Percentiles rank a stretch among this genome's conserved stretches.
Conservation (phyloP, 2,329 filamentous ascomycete genomes). For the Macrophomina tecta region DNA sequence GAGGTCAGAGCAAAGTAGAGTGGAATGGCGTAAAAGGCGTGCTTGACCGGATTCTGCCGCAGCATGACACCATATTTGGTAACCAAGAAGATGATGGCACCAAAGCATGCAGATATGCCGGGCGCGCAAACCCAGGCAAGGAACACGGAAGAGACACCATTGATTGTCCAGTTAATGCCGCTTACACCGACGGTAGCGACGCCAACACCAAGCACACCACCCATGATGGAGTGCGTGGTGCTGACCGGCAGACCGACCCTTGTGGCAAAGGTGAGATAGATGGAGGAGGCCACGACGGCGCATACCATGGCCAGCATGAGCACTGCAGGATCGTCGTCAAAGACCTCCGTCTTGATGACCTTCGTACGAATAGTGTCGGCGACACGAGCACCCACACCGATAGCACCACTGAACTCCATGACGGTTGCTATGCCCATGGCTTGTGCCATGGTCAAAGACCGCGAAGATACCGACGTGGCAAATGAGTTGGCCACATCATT, state of each 20-base stretch:
- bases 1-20: constrained; percentile 64
- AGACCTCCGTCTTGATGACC: constrained; percentile 54
- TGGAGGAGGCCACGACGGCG: constrained; percentile 57
- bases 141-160: constrained; percentile 65
- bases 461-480: constrained; percentile 55
- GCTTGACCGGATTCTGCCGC: constrained; percentile 59
- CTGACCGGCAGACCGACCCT: constrained; percentile 59
- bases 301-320: constrained; percentile 63
- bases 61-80: constrained; percentile 65
- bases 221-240: constrained; percentile 58
- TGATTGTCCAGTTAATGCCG: constrained; percentile 63
- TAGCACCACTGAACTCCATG: constrained; percentile 54
- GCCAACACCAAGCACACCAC: constrained; percentile 53
- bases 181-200: constrained; percentile 59
- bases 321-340: constrained; percentile 52
- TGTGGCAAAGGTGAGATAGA: constrained; percentile 61
- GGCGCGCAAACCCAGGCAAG: constrained; percentile 68
- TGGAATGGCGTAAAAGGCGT: constrained; percentile 60
- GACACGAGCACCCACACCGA: constrained; percentile 48
- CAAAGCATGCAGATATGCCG: constrained; percentile 60
- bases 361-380: constrained; percentile 56
- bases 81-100: constrained; percentile 60
- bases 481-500: constrained; percentile 60
- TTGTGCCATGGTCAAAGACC: constrained; percentile 55
- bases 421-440: constrained; percentile 52